Evolutionary conservation across 78 protist genomes (phyloP).

Genomic region (Planoprotostelium fungivorum): DNA sequence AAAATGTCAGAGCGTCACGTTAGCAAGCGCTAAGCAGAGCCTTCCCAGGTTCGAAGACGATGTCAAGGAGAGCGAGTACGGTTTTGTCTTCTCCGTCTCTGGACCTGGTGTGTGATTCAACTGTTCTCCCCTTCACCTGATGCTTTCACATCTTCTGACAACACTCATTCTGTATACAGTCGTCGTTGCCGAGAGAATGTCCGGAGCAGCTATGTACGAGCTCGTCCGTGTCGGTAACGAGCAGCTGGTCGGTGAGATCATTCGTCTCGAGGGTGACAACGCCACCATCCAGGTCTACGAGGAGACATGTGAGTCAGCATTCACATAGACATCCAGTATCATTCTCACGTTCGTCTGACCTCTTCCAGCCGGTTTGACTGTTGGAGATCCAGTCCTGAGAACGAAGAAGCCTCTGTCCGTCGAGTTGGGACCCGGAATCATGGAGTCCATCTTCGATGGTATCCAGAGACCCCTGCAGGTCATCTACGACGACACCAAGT

Average conservation of each 20-base stretch:
- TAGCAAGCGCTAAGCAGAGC: background rate
- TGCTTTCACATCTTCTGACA: background rate
- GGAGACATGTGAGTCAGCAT: slow-evolving; percentile 86
- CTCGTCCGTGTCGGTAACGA: slow-evolving; percentile 96
- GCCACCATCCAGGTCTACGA: slow-evolving; percentile 99
- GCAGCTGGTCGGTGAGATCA: slow-evolving; percentile 99
- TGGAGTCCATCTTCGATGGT: slow-evolving; percentile 98
- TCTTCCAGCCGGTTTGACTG: slow-evolving; percentile 93
- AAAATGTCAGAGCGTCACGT: background rate
- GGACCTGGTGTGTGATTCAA: slow-evolving; percentile 84
- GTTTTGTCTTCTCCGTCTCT: slow-evolving; percentile 88
- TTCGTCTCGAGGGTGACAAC: slow-evolving; percentile 97
- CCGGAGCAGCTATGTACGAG: slow-evolving; percentile 99
- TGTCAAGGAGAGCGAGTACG: slow-evolving; percentile 30
- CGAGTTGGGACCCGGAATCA: slow-evolving; percentile 99
- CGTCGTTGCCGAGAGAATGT: slow-evolving; percentile 97
- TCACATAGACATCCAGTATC: background rate
- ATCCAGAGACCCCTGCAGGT: slow-evolving; percentile 99
- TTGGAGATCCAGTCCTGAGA: slow-evolving; percentile 98
- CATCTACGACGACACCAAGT: slow-evolving; percentile 67
- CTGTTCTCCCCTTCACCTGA: no score
- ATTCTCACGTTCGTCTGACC: no score
- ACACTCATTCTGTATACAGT: slow-evolving; percentile 52
- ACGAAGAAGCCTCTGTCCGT: slow-evolving; percentile 99
- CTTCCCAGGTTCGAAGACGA: background rate